These are phyloP conservation scores for Vanilla planifolia DNA, from an alignment of 106 monocot genomes.

Conservation along the genomic window DNA sequence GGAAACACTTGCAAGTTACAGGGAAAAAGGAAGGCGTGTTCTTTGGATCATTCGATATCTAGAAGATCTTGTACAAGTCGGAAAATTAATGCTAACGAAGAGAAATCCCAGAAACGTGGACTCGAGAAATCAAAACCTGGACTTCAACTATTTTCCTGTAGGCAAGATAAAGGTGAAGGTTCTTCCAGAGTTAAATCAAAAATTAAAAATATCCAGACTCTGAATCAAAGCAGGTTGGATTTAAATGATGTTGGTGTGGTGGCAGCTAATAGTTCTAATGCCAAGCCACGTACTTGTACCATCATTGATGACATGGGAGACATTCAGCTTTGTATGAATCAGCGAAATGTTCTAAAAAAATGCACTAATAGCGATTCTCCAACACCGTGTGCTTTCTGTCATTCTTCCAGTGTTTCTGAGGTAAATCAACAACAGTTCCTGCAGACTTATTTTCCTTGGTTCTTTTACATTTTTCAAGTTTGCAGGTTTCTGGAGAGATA, in stretches of 20 bases:
- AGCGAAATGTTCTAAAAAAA: conserved; percentile 27
- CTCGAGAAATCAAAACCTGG: not conserved
- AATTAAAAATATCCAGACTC: not conserved
- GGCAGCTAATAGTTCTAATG: not conserved
- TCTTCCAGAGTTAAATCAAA: not conserved
- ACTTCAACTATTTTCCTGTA: not conserved
- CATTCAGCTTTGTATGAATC: not conserved
- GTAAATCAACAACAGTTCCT: conserved; percentile 22
- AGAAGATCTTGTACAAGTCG: conserved; percentile 10
- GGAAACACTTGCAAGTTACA: not conserved
- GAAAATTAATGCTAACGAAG: conserved; percentile 3
- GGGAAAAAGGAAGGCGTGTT: conserved; percentile 14
- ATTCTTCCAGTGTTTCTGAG: conserved; percentile 48
- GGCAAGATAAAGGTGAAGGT: conserved; percentile 1
- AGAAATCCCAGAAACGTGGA: conserved; percentile 4
- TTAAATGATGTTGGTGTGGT: not conserved
- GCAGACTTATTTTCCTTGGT: not conserved
- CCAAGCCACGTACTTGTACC: not conserved
- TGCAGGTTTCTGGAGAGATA: conserved; percentile 89
- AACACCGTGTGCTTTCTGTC: conserved; percentile 79
- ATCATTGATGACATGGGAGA: not conserved
- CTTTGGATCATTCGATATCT: conserved; percentile 6
- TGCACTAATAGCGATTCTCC: conserved; percentile 25
- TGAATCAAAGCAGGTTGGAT: not conserved
- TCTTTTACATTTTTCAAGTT: not conserved